phyloP scores from a whole-genome alignment of 164 flowering plant species.

The Nymphaea thermarum region DNA sequence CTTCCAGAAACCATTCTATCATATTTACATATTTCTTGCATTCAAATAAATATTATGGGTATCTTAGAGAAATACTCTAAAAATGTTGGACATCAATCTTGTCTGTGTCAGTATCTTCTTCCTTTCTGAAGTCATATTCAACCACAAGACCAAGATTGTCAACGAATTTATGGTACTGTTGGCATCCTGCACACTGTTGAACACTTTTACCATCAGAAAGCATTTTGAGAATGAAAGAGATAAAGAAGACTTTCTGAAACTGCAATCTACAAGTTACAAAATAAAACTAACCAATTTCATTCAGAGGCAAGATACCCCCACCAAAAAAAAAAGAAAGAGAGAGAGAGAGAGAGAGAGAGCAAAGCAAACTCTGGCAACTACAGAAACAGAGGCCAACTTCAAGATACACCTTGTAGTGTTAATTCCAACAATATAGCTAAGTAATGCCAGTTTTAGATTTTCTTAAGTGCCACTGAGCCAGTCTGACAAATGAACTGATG shows the following conservation, averaged over 20 bases:
- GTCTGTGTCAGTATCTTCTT: constrained; percentile 17
- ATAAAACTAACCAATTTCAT: not conserved
- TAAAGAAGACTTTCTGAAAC: too few relatives aligned
- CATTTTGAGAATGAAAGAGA: not conserved
- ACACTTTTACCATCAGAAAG: not conserved
- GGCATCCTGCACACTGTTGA: constrained; percentile 85
- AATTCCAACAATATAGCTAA: too few relatives aligned
- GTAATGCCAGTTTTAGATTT: too few relatives aligned
- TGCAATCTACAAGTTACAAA: too few relatives aligned
- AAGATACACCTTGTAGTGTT: not conserved
- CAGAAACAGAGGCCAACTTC: not conserved
- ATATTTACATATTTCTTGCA: not conserved
- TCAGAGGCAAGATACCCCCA: too few relatives aligned
- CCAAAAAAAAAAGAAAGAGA: not conserved
- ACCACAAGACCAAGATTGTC: constrained; percentile 87
- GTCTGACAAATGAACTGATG: too few relatives aligned
- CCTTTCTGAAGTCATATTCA: constrained; percentile 75
- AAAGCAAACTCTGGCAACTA: not conserved
- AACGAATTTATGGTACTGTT: constrained; percentile 73
- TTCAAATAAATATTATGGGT: not conserved
- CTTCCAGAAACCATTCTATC: not conserved
- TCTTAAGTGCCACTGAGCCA: too few relatives aligned
- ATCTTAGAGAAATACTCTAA: not conserved
- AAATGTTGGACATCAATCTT: constrained; percentile 6
- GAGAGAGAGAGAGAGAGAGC: not conserved